These are phyloP conservation scores for Cladochytrium tenue DNA, from an alignment of 371 early-diverging fungal genomes.

Conservation along the genomic window DNA sequence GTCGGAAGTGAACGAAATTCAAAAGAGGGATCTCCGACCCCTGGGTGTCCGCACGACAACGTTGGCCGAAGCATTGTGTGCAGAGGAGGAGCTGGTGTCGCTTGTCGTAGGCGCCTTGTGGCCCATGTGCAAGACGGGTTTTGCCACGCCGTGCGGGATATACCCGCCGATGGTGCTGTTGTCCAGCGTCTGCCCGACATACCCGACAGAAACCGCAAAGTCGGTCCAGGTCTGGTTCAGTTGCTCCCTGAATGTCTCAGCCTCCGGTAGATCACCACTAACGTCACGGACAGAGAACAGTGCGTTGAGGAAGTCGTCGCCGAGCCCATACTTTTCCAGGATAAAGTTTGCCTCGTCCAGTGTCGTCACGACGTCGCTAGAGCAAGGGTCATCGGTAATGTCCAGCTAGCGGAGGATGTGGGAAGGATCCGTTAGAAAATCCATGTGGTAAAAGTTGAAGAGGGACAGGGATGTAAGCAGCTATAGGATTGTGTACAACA, in stretches of 20 bases:
- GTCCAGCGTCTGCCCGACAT: background rate
- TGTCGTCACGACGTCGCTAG: slow-evolving; percentile 7
- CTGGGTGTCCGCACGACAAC: no score
- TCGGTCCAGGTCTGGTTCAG: background rate
- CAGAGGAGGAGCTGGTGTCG: no score
- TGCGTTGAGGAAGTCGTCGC: slow-evolving; percentile 6
- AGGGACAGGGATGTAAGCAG: background rate
- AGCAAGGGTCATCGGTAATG: slow-evolving; percentile 7
- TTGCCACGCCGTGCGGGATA: background rate
- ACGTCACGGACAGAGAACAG: slow-evolving; percentile 12
- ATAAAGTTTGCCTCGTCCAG: slow-evolving; percentile 16
- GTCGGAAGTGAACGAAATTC: no score
- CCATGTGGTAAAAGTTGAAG: background rate
- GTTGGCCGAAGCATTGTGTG: no score
- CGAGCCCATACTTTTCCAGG: slow-evolving; percentile 3
- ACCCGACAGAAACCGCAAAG: background rate
- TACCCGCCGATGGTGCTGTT: background rate
- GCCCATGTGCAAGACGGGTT: background rate
- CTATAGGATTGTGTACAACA: background rate
- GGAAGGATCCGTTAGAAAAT: no score
- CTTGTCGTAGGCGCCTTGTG: slow-evolving; percentile 2
- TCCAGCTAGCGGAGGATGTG: background rate
- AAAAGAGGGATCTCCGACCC: no score
- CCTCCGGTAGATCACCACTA: slow-evolving; percentile 9
- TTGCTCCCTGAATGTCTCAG: slow-evolving; percentile 5